A percentile compares a stretch with the other conserved stretches of the same genome.
phyloP scores from a whole-genome alignment of 805 yeast genomes.

The Lipomyces kockii region DNA sequence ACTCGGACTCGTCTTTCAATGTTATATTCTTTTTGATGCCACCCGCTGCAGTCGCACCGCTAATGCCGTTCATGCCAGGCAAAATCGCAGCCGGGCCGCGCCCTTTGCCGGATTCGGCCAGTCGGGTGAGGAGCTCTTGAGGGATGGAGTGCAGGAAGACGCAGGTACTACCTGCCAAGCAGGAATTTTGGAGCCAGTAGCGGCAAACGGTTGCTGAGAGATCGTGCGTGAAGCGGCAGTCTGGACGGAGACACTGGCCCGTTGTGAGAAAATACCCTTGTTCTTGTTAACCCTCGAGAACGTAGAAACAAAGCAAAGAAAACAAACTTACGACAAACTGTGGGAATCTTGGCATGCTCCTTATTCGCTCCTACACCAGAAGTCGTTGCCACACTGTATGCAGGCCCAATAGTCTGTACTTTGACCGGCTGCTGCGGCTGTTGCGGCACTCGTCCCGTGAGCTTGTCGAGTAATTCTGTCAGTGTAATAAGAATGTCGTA shows the following conservation, averaged over 20 bases:
- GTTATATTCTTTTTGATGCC: constrained; percentile 16
- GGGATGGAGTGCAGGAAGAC: constrained; percentile 51
- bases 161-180: constrained; percentile 52
- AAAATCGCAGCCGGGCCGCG: constrained; percentile 24
- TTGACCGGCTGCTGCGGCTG: constrained; percentile 11
- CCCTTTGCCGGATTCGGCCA: constrained; percentile 13
- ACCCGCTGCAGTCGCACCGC: not conserved
- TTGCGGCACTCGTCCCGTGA: constrained; percentile 10
- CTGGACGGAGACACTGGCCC: constrained; percentile 52
- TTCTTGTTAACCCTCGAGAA: not conserved
- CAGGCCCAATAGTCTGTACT: constrained; percentile 34
- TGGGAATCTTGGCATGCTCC: constrained; percentile 30
- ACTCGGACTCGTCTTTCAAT: constrained; percentile 28
- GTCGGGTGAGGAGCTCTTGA: constrained; percentile 32
- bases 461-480: constrained; percentile 23
- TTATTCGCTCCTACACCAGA: constrained; percentile 4
- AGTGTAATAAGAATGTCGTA: constrained; percentile 26
- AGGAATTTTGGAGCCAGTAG: constrained; percentile 54
- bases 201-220: constrained; percentile 51
- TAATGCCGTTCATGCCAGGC: constrained; percentile 4
- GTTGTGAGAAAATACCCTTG: constrained; percentile 48
- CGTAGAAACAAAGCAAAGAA: not conserved
- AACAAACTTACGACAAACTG: constrained; percentile 29
- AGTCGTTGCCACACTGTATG: constrained; percentile 20
- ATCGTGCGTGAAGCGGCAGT: constrained; percentile 55